These are phyloP conservation scores for Orbilia blumenaviensis DNA, from an alignment of 2,329 filamentous ascomycete genomes.

Conservation along the genomic window DNA sequence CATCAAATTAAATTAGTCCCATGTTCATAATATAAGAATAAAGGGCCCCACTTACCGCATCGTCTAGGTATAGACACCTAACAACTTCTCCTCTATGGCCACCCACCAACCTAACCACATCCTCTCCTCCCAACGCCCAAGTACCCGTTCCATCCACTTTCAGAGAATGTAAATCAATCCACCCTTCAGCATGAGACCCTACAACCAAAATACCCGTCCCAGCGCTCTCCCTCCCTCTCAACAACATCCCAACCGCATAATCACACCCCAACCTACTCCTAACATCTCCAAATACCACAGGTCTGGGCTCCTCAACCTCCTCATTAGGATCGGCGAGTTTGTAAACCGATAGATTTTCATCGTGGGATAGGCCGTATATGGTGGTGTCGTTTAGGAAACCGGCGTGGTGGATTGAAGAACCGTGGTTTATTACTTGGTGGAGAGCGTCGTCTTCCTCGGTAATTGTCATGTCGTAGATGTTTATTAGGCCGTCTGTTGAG, in stretches of 20 bases:
- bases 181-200: constrained; percentile 63
- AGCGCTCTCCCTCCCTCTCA: constrained; percentile 70
- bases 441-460: constrained; percentile 75
- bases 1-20: constrained; percentile 8
- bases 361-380: constrained; percentile 78
- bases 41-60: constrained; percentile 45
- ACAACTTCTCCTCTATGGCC: constrained; percentile 73
- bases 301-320: constrained; percentile 66
- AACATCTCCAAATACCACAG: constrained; percentile 73
- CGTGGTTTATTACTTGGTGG: constrained; percentile 80
- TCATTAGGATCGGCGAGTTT: constrained; percentile 72
- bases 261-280: constrained; percentile 73
- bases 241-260: constrained; percentile 75
- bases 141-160: constrained; percentile 62
- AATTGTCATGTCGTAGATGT: constrained; percentile 72
- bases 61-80: constrained; percentile 61
- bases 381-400: constrained; percentile 72
- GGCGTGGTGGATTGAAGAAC: constrained; percentile 76
- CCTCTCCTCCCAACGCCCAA: constrained; percentile 69
- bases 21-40: constrained; percentile 47
- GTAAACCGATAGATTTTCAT: constrained; percentile 80
- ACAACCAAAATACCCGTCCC: constrained; percentile 54
- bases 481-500: constrained; percentile 81
- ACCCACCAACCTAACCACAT: constrained; percentile 69
- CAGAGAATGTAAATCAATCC: constrained; percentile 71